phyloP scores from a whole-genome alignment of 1,284 basidiomycete species.

The Leccinum ponderosum region DNA sequence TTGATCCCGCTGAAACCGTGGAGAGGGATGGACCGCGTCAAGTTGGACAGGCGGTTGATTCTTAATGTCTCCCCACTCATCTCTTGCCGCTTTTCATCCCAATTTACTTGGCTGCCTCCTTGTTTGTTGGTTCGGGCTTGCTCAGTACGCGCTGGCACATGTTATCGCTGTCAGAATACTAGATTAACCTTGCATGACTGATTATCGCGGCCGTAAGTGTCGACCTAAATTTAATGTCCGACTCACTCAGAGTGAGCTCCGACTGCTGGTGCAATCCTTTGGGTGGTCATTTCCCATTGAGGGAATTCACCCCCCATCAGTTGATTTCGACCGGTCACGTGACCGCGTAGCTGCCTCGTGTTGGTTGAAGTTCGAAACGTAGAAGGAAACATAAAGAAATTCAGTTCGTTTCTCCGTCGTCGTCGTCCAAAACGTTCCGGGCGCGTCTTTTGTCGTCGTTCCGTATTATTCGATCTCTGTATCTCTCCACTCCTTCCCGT shows the following conservation, averaged over 20 bases:
- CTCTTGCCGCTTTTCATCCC: too few relatives aligned
- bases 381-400: constrained; percentile 29
- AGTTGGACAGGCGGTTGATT: constrained; percentile 17
- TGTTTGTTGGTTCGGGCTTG: neutral
- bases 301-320: neutral
- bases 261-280: too few relatives aligned
- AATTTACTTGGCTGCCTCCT: too few relatives aligned
- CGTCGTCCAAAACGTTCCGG: constrained; percentile 18
- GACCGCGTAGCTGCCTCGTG: constrained; percentile 37
- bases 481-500: constrained; percentile 6
- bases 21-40: constrained; percentile 19
- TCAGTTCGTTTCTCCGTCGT: constrained; percentile 14
- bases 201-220: too few relatives aligned
- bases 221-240: too few relatives aligned
- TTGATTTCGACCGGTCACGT: constrained; percentile 30
- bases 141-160: too few relatives aligned
- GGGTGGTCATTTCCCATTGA: too few relatives aligned
- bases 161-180: too few relatives aligned
- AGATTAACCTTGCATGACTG: too few relatives aligned
- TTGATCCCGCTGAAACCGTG: constrained; percentile 4
- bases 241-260: too few relatives aligned
- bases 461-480: neutral
- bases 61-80: constrained; percentile 2
- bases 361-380: constrained; percentile 28
- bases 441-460: constrained; percentile 15